A percentile compares a stretch with the other conserved stretches of the same genome.
These are phyloP conservation scores for Spongospora subterranea DNA, from an alignment of 208 protist species.

Conservation along the genomic window DNA sequence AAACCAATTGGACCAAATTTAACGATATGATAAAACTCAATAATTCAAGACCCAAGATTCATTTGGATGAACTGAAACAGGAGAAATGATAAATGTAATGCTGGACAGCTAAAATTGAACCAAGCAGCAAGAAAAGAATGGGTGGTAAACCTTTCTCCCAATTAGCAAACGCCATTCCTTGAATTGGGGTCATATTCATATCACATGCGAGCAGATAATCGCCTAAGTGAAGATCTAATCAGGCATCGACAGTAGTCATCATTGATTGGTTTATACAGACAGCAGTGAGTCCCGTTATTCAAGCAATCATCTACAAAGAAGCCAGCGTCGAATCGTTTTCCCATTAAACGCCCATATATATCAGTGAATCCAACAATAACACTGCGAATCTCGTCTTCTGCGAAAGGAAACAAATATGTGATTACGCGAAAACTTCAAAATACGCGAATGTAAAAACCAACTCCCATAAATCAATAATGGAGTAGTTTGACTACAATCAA, in stretches of 20 bases:
- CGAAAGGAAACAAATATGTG: background rate
- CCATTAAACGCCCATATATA: conserved; percentile 56
- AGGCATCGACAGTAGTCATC: background rate
- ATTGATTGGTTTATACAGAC: background rate
- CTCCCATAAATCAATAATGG: no score
- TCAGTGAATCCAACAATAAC: conserved; percentile 57
- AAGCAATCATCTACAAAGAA: conserved; percentile 48
- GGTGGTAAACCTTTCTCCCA: conserved; percentile 29
- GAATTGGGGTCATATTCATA: conserved; percentile 54
- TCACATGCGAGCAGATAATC: conserved; percentile 59
- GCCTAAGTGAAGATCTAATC: no score
- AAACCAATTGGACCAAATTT: no score
- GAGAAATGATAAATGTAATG: no score
- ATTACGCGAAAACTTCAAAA: background rate
- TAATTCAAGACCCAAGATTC: no score
- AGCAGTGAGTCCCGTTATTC: conserved; percentile 55
- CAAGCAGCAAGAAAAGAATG: background rate
- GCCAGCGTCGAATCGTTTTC: conserved; percentile 56
- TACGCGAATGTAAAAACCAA: background rate
- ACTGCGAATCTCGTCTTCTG: background rate
- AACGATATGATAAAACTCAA: no score
- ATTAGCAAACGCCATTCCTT: conserved; percentile 39
- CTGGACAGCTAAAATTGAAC: no score
- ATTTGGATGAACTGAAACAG: no score
- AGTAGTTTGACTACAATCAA: no score